phyloP scores from a whole-genome alignment of 768 basidiomycete species.

The Chlorophyllum brunneum region DNA sequence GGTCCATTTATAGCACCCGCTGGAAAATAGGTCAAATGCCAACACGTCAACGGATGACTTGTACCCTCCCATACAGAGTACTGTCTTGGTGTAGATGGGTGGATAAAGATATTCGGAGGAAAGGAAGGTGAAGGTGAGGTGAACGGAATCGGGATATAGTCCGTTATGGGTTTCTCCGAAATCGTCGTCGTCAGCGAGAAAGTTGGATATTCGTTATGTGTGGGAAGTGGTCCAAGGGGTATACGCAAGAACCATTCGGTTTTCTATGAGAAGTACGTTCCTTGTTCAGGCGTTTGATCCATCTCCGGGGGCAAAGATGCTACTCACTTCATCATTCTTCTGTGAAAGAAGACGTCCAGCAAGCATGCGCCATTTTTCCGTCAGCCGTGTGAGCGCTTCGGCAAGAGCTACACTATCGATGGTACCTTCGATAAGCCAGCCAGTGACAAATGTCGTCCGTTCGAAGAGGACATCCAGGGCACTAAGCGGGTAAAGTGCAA shows the following conservation, averaged over 20 bases:
- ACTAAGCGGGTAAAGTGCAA: slow-evolving; percentile 30
- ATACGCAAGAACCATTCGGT: slow-evolving; percentile 33
- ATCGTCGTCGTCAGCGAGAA: slow-evolving; percentile 32
- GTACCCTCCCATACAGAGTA: slow-evolving; percentile 31
- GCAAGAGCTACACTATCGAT: slow-evolving; percentile 30
- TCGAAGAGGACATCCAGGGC: slow-evolving; percentile 30
- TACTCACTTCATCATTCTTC: slow-evolving; percentile 17
- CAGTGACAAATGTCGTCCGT: slow-evolving; percentile 34
- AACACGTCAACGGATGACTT: slow-evolving; percentile 35
- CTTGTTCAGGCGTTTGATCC: no score
- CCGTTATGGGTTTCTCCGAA: slow-evolving; percentile 30
- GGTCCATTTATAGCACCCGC: slow-evolving; percentile 18
- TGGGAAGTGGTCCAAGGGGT: slow-evolving; percentile 31
- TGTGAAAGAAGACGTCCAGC: slow-evolving; percentile 22
- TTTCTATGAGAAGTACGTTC: slow-evolving; percentile 19
- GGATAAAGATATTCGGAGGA: slow-evolving; percentile 33
- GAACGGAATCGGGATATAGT: slow-evolving; percentile 31
- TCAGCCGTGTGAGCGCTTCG: slow-evolving; percentile 27
- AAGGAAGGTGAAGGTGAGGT: slow-evolving; percentile 29
- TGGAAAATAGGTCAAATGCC: slow-evolving; percentile 41
- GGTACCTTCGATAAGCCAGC: slow-evolving; percentile 39
- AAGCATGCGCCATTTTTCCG: slow-evolving; percentile 26
- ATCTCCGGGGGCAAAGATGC: background rate
- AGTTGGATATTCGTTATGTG: slow-evolving; percentile 25
- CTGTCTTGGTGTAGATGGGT: slow-evolving; percentile 34